These are phyloP conservation scores for Cytospora paraplurivora DNA, from an alignment of 2,329 filamentous ascomycete species.

Conservation along the genomic window DNA sequence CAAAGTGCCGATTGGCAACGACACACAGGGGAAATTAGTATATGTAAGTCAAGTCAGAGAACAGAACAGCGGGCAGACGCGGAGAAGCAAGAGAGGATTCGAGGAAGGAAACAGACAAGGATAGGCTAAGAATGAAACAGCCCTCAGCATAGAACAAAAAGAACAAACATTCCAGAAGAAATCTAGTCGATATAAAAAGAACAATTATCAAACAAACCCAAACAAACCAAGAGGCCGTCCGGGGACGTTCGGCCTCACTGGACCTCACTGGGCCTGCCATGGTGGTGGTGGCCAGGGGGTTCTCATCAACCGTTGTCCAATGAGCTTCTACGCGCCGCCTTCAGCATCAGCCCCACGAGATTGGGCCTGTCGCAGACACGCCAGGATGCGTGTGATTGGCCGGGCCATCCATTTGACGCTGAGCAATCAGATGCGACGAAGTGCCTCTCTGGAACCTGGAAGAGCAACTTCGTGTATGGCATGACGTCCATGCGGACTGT, in stretches of 20 bases:
- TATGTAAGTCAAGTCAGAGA: not conserved
- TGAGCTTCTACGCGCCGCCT: conserved; percentile 14
- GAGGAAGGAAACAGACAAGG: conserved; percentile 1
- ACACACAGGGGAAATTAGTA: not conserved
- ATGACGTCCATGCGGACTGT: not conserved
- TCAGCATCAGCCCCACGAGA: conserved; percentile 24
- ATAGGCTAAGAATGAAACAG: conserved; percentile 6
- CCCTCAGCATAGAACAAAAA: not conserved
- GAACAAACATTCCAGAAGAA: conserved; percentile 3
- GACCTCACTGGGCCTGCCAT: not conserved
- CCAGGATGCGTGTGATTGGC: conserved; percentile 22
- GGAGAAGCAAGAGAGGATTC: not conserved
- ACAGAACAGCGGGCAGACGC: not conserved
- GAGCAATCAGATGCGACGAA: conserved; percentile 25
- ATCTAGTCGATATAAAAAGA: conserved; percentile 20
- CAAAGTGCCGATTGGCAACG: not conserved
- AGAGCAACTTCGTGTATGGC: not conserved
- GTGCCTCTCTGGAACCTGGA: not conserved
- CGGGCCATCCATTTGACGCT: conserved; percentile 15
- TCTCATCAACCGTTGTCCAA: conserved; percentile 23
- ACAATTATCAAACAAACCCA: conserved; percentile 24
- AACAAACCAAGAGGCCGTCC: conserved; percentile 23
- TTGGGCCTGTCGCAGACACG: conserved; percentile 22
- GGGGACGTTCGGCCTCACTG: not conserved
- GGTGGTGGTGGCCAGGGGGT: conserved; percentile 9